phyloP scores from a whole-genome alignment of 257 asterid genomes.

The Petunia secreta region DNA sequence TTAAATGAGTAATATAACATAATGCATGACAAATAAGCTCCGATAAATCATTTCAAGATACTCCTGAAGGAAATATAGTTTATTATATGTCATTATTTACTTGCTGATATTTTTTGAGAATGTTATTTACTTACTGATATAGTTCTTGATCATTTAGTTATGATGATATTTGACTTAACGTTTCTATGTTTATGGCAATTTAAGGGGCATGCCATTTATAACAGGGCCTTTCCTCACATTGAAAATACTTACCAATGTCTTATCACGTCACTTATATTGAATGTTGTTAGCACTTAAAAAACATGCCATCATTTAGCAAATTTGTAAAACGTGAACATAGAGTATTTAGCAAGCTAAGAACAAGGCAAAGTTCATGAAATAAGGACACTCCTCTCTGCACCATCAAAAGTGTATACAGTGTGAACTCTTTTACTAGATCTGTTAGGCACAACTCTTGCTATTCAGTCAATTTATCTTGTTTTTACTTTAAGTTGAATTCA shows the following conservation, averaged over 20 bases:
- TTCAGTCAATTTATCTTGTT: conserved; percentile 8
- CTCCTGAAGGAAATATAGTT: not conserved
- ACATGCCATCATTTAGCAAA: not conserved
- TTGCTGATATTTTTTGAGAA: no score
- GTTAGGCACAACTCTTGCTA: not conserved
- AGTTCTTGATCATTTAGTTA: not conserved
- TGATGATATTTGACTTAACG: not conserved
- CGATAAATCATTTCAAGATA: not conserved
- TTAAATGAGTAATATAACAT: not conserved
- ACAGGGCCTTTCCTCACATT: not conserved
- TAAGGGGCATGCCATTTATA: not conserved
- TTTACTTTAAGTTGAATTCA: not conserved
- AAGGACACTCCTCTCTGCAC: not conserved
- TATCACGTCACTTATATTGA: not conserved
- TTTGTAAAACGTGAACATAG: not conserved
- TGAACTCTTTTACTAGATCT: not conserved
- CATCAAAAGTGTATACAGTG: conserved; percentile 4
- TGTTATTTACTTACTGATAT: not conserved
- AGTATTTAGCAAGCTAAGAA: not conserved
- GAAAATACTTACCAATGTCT: not conserved
- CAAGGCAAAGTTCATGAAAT: conserved; percentile 12
- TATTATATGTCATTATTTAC: not conserved
- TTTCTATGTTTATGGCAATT: not conserved
- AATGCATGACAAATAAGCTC: not conserved
- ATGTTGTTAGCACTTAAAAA: not conserved